Base-by-base conservation (phyloP, 1,284 basidiomycete species). In the Sparassis latifolia region DNA sequence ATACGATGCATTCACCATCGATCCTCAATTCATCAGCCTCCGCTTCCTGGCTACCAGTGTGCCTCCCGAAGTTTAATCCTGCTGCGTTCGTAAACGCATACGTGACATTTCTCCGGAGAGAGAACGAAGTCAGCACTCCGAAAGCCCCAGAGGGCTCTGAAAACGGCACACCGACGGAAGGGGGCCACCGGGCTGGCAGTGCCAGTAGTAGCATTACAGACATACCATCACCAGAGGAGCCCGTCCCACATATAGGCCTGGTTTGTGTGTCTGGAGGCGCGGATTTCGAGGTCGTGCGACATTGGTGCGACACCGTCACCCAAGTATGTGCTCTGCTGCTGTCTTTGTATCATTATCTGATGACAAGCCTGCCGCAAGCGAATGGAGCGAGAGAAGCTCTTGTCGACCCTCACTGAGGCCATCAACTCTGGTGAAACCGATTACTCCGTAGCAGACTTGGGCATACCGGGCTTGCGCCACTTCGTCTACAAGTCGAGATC, bases 21-120 rank as follows among this genome's bases (percentile, higher is more conserved):
- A 76, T 90, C 61, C 70, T 77, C 64, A 79, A 86, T 69, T 76
- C 84, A 54, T 76, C 84, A 3, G 92, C 86, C 1, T 76, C 88
- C 4, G 86, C 94, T 27, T 89, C 89, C 3, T 99, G 94, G 92
- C 77, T 98, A 2, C 97, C 97, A 0, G 80, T 99, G 45, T 99
- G 96, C 64, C 78, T 99, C 7, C 96, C 97, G 0, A 94, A 94
- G 64, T 97, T 92, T 73, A 95, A 97, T 59, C 76, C 92, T 0
- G 74, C 85, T 1, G 90, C 89, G 0, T 98, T 98, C 67, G 84
- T 97, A 20, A 93, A 99, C 66, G 90, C 92, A 12, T 97, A 96
- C 62, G 82, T 97, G 49, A 84, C 84, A 37, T 96, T 89, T 65
- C 66, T 86, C 27, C 66, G 70, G 43, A 66, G 68, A 46, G 49